Conservation (phyloP, 2,329 filamentous ascomycete species). For the Fusarium sp. region DNA sequence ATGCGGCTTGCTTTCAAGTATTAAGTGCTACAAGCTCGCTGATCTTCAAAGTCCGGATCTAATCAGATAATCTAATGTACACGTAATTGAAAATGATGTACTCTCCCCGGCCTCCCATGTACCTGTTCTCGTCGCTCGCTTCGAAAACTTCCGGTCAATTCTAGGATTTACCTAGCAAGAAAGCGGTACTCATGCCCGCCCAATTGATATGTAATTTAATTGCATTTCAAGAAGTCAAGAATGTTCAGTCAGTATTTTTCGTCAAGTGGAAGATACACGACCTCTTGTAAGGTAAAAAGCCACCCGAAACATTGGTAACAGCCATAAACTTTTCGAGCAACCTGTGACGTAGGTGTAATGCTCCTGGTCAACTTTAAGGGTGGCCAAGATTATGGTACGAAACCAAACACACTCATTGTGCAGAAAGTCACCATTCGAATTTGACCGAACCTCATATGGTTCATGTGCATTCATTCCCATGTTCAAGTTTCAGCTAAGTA, state of each 20-base stretch:
- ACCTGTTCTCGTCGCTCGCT: not conserved
- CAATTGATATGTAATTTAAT: not conserved
- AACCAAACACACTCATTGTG: not conserved
- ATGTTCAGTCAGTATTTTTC: not conserved
- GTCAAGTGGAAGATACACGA: not conserved
- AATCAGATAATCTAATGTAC: slow-evolving; percentile 33
- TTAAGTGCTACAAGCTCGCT: not conserved
- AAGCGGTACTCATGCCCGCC: not conserved
- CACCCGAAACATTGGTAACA: not conserved
- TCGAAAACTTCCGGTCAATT: not conserved
- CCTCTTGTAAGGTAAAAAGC: not conserved
- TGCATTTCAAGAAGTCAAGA: not conserved
- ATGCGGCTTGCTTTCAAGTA: not conserved
- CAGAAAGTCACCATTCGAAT: not conserved
- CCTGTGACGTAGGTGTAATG: not conserved
- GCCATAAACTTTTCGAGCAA: not conserved
- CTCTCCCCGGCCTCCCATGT: not conserved
- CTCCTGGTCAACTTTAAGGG: not conserved
- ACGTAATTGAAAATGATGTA: slow-evolving; percentile 2
- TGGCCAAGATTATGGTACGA: not conserved
- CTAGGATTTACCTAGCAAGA: not conserved
- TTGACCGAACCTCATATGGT: not conserved
- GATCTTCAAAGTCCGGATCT: slow-evolving; percentile 23
- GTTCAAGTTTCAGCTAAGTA: not conserved
- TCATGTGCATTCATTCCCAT: not conserved